A percentile compares a stretch with the other conserved stretches of the same genome.
Evolutionary conservation across 768 basidiomycete species (phyloP).

Genomic region (Suillus americanus): DNA sequence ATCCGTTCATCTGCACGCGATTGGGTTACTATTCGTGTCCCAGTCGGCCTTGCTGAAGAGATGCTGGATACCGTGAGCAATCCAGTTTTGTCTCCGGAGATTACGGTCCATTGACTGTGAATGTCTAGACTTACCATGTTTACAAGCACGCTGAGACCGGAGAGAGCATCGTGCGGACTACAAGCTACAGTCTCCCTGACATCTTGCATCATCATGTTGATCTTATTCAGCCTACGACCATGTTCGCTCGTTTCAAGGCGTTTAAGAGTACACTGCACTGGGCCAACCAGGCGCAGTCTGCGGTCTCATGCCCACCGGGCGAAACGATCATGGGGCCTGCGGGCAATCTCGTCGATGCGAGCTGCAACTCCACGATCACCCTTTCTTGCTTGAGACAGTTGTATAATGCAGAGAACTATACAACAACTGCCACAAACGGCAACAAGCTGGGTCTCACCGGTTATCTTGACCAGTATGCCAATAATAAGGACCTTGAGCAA

Average conservation of each 20-base stretch:
- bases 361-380: constrained; percentile 52
- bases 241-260: constrained; percentile 52
- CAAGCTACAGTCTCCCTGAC: constrained; percentile 64
- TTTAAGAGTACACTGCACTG: constrained; percentile 42
- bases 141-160: constrained; percentile 57
- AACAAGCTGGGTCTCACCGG: constrained; percentile 57
- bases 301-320: constrained; percentile 5
- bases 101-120: background rate
- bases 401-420: constrained; percentile 52
- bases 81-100: background rate
- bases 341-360: constrained; percentile 43
- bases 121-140: constrained; percentile 55
- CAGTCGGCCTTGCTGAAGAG: constrained; percentile 59
- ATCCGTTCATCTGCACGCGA: constrained; percentile 64
- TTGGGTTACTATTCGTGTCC: constrained; percentile 62
- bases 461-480: constrained; percentile 56
- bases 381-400: constrained; percentile 53
- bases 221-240: constrained; percentile 70
- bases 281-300: constrained; percentile 13
- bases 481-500: constrained; percentile 47
- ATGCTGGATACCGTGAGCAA: constrained; percentile 66
- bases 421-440: constrained; percentile 38
- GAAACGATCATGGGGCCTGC: constrained; percentile 28
- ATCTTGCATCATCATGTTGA: constrained; percentile 61
- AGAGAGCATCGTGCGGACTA: constrained; percentile 62